Base-by-base conservation (phyloP, 1,284 basidiomycete genomes). In the Ustilago tritici region DNA sequence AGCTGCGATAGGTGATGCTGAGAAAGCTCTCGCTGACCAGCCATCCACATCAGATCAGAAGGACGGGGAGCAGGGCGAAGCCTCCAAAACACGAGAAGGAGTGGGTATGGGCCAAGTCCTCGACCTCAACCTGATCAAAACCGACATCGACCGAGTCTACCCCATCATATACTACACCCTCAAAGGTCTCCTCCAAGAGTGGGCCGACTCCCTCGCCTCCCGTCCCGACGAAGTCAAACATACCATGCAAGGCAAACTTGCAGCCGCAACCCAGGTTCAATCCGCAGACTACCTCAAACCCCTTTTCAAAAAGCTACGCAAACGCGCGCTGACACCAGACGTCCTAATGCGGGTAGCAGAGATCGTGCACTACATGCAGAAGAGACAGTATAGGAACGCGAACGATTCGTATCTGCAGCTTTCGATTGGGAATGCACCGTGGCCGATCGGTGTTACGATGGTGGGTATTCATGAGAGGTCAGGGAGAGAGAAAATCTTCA, bases 381-480 rank as follows among this genome's bases (percentile, higher is more conserved):
- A 90, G 78, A 91, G 97, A 34, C 91, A 95, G 86, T 99, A 99
- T 83, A 93, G 97, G 82, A 90, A 89, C 67, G 97, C 97, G 0
- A 99, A 99, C 84, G 97, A 99, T 85, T 92, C 95, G 0, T 99
- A 99, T 87, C 90, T 99, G 17, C 92, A 96, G 31, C 88, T 99
- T 38, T 95, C 93, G 4, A 99, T 99, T 73, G 97, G 97, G 17
- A 99, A 98, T 84, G 96, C 97, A 0, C 95, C 97, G 1, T 99
- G 97, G 97, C 97, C 97, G 0, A 98, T 99, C 84, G 97, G 97
- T 62, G 97, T 99, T 6, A 99, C 97, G 68, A 96, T 96, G 93
- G 96, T 98, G 88, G 95, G 96, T 88, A 98, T 99, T 76, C 97
- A 99, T 88, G 96, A 97, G 87, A 92, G 97, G 84, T 95, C 94